Evolutionary conservation across 768 basidiomycete genomes (phyloP), one percentile per base, ranked within the genome.

Genomic region (Lactarius hatsudake): DNA sequence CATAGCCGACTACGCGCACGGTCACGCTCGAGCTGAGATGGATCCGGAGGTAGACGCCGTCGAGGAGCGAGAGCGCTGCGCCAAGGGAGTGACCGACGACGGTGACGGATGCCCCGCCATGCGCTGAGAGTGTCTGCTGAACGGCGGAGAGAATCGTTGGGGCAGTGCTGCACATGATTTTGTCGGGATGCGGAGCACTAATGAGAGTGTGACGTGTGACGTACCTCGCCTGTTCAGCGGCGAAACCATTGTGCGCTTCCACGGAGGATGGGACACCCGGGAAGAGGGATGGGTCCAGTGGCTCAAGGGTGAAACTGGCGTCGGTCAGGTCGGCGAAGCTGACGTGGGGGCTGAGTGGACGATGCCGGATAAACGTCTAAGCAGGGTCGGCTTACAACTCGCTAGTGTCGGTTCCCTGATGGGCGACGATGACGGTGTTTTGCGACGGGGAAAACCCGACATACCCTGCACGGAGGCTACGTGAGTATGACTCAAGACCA

Each of bases 401-500:
- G 10, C 32, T 57, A 18, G 76, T 69, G 55, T 81, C 70, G 7
- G 79, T 80, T 15, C 79, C 79, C 65, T 80, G 77, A 69, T 81
- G 78, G 15, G 76, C 72, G 4, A 80, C 79, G 38, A 80, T 74
- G 57, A 78, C 75, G 0, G 71, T 75, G n/a, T 73, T 61, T 38
- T 81, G 72, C 1, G 67, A 73, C 0, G 83, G 79, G 64, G 81
- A 81, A 66, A 77, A 85, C n/a, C 84, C 84, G 32, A 86, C 84
- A 63, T 76, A 84, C 84, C 83, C 84, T 84, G 60, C 26, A 32
- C 15, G 53, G 13, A 17, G 23, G 9, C 15, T 43, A 23, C 26
- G 30, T 45, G 26, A 63, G 57, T n/a, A 23, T 43, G 17, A 30
- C 26, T 36, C 32, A 15, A 10, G 17, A 53, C n/a, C 10, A 2